Evolutionary conservation across 208 protist genomes (phyloP).

Genomic region (Leishmania martiniquensis): DNA sequence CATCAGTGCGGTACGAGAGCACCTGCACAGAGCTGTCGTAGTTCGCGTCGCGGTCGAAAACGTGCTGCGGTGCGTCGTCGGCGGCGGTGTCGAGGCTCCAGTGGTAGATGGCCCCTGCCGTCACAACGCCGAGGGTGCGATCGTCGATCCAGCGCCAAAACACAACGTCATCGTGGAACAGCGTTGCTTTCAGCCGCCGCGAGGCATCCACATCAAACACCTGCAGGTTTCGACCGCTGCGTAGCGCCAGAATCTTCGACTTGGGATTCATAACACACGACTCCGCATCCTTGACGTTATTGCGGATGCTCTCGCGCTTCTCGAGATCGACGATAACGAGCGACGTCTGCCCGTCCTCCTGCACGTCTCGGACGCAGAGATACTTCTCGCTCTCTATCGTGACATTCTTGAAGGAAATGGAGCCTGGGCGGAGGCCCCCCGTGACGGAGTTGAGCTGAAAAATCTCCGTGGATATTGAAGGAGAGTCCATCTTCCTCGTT

Average conservation of each 20-base stretch:
- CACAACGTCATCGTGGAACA: constrained; percentile 95
- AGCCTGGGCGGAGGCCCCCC: constrained; percentile 92
- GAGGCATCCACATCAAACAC: constrained; percentile 98
- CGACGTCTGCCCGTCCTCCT: constrained; percentile 77
- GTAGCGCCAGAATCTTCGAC: constrained; percentile 97
- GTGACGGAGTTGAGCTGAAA: constrained; percentile 89
- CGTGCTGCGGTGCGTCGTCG: constrained; percentile 91
- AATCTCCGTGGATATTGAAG: constrained; percentile 54
- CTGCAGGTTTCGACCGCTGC: constrained; percentile 96
- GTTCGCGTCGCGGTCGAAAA: constrained; percentile 96
- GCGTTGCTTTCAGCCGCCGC: constrained; percentile 95
- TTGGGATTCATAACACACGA: constrained; percentile 98
- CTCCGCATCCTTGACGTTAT: constrained; percentile 98
- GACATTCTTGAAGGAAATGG: constrained; percentile 96
- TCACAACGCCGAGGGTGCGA: constrained; percentile 97
- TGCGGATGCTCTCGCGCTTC: constrained; percentile 94
- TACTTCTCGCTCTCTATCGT: constrained; percentile 98
- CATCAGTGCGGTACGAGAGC: constrained; percentile 97
- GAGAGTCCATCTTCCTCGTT: constrained; percentile 50
- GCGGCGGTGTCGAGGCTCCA: constrained; percentile 94
- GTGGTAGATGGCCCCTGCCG: constrained; percentile 96
- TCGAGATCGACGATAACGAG: constrained; percentile 97
- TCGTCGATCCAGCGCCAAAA: constrained; percentile 98
- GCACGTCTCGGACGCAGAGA: constrained; percentile 97
- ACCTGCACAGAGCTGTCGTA: constrained; percentile 95